Percentiles rank a stretch among this genome's conserved stretches.
These are phyloP conservation scores for Colletotrichum paranaense DNA, from an alignment of 2,329 filamentous ascomycete species.

Conservation along the genomic window DNA sequence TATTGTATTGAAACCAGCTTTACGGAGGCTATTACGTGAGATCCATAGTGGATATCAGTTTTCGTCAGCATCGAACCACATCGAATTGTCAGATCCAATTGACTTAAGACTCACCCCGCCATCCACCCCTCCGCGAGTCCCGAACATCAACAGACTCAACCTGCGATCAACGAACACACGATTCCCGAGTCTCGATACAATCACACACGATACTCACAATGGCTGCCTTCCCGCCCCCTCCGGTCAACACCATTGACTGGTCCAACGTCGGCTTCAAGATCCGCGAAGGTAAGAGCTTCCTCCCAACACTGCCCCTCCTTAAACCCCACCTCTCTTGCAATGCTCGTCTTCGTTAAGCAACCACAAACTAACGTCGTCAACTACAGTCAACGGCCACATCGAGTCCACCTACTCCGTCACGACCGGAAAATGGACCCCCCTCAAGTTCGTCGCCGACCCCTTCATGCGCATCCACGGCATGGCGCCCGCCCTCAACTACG, in stretches of 20 bases:
- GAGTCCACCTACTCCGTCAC: conserved; percentile 84
- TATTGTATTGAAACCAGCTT: not conserved
- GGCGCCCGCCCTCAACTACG: conserved; percentile 95
- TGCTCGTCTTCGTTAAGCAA: too few relatives aligned
- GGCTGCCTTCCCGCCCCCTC: conserved; percentile 78
- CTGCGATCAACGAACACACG: too few relatives aligned
- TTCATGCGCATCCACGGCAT: conserved; percentile 93
- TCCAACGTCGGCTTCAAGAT: conserved; percentile 91
- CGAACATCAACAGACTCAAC: not conserved
- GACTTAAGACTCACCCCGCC: not conserved
- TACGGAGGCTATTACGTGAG: conserved; percentile 19
- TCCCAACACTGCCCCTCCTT: not conserved
- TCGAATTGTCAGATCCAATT: not conserved
- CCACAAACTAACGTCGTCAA: not conserved
- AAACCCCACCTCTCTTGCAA: not conserved
- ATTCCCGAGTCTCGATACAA: not conserved
- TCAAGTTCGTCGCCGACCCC: conserved; percentile 83
- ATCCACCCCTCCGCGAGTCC: conserved; percentile 2
- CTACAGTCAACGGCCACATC: conserved; percentile 90
- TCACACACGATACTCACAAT: conserved; percentile 45
- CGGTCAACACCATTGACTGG: conserved; percentile 91
- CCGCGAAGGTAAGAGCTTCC: conserved; percentile 75
- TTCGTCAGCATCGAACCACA: not conserved
- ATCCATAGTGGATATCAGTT: not conserved
- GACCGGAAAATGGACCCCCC: conserved; percentile 81